phyloP scores from a whole-genome alignment of 73 alveolate genomes.

The Paraurostyla sp. region DNA sequence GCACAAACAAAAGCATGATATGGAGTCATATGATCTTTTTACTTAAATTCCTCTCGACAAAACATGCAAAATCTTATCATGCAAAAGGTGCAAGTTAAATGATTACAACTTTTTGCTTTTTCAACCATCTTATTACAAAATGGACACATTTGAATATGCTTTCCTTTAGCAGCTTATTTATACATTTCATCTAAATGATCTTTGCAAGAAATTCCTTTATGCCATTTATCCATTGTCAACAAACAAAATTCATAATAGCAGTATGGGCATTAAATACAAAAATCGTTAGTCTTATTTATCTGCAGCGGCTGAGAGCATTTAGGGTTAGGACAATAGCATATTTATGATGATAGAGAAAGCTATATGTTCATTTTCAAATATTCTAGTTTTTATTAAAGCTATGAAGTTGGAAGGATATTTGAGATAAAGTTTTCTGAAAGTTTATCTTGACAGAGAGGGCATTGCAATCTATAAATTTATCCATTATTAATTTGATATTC shows the following conservation, averaged over 20 bases:
- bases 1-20: slow-evolving; percentile 55
- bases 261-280: background rate
- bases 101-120: slow-evolving; percentile 63
- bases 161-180: slow-evolving; percentile 35
- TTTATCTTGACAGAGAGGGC: slow-evolving; percentile 7
- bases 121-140: slow-evolving; percentile 56
- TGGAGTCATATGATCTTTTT: slow-evolving; percentile 63
- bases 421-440: background rate
- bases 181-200: slow-evolving; percentile 43
- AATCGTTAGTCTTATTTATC: background rate
- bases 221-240: slow-evolving; percentile 44
- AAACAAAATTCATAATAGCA: slow-evolving; percentile 58
- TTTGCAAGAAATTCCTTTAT: slow-evolving; percentile 49
- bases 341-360: background rate
- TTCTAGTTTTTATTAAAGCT: background rate
- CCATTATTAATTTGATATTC: background rate
- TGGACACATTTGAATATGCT: slow-evolving; percentile 66
- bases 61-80: slow-evolving; percentile 58
- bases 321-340: slow-evolving; percentile 38
- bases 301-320: background rate
- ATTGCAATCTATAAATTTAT: background rate
- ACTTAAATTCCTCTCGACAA: slow-evolving; percentile 48
- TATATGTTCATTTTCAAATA: background rate
- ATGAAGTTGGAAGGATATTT: background rate
- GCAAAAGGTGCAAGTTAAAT: slow-evolving; percentile 67